phyloP scores from a whole-genome alignment of 257 asterid genomes.

The Salvia splendens region DNA sequence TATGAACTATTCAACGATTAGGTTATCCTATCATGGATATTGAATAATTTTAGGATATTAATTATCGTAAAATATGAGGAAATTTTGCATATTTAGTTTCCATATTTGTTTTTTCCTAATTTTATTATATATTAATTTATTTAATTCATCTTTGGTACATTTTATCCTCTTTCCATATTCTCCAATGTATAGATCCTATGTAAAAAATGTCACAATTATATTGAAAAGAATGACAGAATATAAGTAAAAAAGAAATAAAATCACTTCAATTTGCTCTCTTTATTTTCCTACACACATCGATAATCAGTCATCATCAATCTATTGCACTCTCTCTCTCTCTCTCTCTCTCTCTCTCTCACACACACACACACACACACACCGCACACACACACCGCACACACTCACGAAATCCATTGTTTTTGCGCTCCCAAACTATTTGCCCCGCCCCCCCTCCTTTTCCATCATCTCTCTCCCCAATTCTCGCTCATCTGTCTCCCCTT shows the following conservation, averaged over 20 bases:
- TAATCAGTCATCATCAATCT: slow-evolving; percentile 39
- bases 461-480: slow-evolving; percentile 49
- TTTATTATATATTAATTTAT: too few relatives aligned
- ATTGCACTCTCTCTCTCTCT: slow-evolving; percentile 21
- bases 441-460: slow-evolving; percentile 11
- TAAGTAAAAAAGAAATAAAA: slow-evolving; percentile 6
- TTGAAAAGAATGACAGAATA: too few relatives aligned
- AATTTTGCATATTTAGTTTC: too few relatives aligned
- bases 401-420: slow-evolving; percentile 38
- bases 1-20: too few relatives aligned
- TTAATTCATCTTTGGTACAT: too few relatives aligned
- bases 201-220: too few relatives aligned
- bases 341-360: slow-evolving; percentile 18
- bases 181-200: too few relatives aligned
- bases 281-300: slow-evolving; percentile 34
- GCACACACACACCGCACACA: slow-evolving; percentile 28
- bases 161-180: too few relatives aligned
- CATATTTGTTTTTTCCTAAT: too few relatives aligned
- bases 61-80: too few relatives aligned
- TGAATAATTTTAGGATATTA: too few relatives aligned
- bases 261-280: slow-evolving; percentile 27
- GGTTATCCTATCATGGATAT: too few relatives aligned
- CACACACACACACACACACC: slow-evolving; percentile 13
- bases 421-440: slow-evolving; percentile 32
- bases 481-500: slow-evolving; percentile 56